Conservation (phyloP, 805 yeast genomes). For the Priceomyces carsonii region DNA sequence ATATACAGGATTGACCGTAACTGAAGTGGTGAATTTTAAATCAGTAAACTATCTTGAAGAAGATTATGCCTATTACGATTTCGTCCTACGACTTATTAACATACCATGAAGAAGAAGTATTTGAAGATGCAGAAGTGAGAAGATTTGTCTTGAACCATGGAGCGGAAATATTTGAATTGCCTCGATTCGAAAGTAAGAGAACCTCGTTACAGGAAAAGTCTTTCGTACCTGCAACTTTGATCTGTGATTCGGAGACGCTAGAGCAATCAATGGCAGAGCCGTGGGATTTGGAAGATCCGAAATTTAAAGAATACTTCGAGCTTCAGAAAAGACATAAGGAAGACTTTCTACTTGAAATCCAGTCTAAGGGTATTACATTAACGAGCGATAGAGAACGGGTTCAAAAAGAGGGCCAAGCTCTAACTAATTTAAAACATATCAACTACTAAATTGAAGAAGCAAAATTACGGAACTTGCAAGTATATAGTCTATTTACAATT, state of each 20-base stretch:
- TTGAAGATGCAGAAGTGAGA: constrained; percentile 4
- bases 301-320: constrained; percentile 14
- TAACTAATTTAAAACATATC: too few relatives aligned
- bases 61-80: constrained; percentile 8
- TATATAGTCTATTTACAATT: too few relatives aligned
- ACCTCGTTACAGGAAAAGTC: neutral
- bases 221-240: constrained; percentile 15
- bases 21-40: too few relatives aligned
- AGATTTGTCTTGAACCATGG: constrained; percentile 6
- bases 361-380: constrained; percentile 15
- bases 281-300: constrained; percentile 11
- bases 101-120: constrained; percentile 14
- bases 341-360: constrained; percentile 25
- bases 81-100: constrained; percentile 15
- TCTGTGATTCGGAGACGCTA: constrained; percentile 19
- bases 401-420: too few relatives aligned
- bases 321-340: constrained; percentile 19
- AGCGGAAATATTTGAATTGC: constrained; percentile 1
- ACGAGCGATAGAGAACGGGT: neutral
- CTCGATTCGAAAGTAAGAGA: neutral
- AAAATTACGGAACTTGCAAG: too few relatives aligned
- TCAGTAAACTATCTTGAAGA: too few relatives aligned
- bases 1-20: too few relatives aligned
- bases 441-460: too few relatives aligned
- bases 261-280: constrained; percentile 12